A percentile compares a stretch with the other conserved stretches of the same genome.
phyloP scores from a whole-genome alignment of 2,329 filamentous ascomycete species.

The Capronia americana region DNA sequence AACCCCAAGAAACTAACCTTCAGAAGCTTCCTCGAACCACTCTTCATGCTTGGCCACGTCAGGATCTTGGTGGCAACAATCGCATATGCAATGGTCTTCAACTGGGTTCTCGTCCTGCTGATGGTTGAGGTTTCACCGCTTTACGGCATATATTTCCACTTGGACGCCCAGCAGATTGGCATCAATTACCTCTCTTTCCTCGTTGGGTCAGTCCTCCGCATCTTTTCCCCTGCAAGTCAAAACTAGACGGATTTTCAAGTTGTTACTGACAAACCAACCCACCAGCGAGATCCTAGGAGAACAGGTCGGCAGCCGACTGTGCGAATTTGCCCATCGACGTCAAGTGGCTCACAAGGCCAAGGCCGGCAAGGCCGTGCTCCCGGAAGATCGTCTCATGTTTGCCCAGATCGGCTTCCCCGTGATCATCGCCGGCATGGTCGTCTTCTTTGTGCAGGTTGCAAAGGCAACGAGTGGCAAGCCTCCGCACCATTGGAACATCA shows the following conservation, averaged over 20 bases:
- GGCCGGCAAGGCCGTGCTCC: not conserved
- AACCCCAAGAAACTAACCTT: not conserved
- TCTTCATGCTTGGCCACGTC: slow-evolving; percentile 4
- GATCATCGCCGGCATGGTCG: slow-evolving; percentile 3
- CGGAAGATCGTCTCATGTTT: not conserved
- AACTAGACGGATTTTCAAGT: too few relatives aligned
- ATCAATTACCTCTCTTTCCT: slow-evolving; percentile 10
- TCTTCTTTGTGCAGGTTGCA: slow-evolving; percentile 6
- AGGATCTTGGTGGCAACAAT: slow-evolving; percentile 3
- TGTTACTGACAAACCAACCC: not conserved
- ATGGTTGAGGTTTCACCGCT: slow-evolving; percentile 7
- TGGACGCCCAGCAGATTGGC: slow-evolving; percentile 1
- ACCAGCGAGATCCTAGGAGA: slow-evolving; percentile 3
- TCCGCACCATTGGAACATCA: slow-evolving; percentile 12
- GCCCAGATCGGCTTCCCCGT: slow-evolving; percentile 4
- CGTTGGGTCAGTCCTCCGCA: not conserved
- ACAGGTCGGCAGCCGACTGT: not conserved
- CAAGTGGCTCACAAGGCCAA: not conserved
- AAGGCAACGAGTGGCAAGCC: not conserved
- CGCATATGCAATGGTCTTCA: slow-evolving; percentile 7
- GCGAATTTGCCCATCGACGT: not conserved
- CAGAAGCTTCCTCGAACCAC: slow-evolving; percentile 2
- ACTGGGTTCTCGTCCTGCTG: slow-evolving; percentile 4
- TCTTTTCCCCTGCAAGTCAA: too few relatives aligned
- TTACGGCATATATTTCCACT: not conserved